Conservation (phyloP, 2,329 filamentous ascomycete species). For the Sphaerulina musiva region DNA sequence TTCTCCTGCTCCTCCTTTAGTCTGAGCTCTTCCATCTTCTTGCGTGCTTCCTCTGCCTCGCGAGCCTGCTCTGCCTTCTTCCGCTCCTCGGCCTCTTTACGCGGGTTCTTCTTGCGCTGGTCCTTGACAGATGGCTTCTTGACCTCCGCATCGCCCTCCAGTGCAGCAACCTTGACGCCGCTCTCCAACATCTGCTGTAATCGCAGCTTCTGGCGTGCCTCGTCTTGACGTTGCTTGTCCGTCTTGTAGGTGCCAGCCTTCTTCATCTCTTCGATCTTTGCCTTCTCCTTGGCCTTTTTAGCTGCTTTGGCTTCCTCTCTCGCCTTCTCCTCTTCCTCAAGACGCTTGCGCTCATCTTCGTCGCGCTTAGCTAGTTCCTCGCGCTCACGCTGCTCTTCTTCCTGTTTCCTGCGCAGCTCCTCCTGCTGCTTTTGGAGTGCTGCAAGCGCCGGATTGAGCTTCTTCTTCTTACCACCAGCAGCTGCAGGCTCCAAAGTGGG, state of each 20-base stretch:
- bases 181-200: conserved; percentile 79
- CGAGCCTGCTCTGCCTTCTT: conserved; percentile 35
- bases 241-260: conserved; percentile 81
- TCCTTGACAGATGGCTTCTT: conserved; percentile 76
- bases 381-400: conserved; percentile 50
- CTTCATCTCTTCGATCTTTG: conserved; percentile 79
- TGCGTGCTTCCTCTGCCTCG: conserved; percentile 49
- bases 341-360: conserved; percentile 57
- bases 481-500: conserved; percentile 38
- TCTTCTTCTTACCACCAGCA: conserved; percentile 73
- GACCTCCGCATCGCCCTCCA: conserved; percentile 65
- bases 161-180: conserved; percentile 53
- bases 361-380: conserved; percentile 61
- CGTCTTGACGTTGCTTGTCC: conserved; percentile 77
- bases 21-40: conserved; percentile 50
- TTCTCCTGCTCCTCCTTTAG: conserved; percentile 61
- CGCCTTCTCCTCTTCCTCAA: conserved; percentile 64
- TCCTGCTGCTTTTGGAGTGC: conserved; percentile 78
- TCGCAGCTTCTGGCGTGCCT: conserved; percentile 70
- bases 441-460: conserved; percentile 67
- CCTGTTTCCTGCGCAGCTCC: conserved; percentile 62
- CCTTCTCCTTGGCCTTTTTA: conserved; percentile 82
- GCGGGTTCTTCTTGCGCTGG: conserved; percentile 64
- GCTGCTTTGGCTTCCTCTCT: conserved; percentile 66
- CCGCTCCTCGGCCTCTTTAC: conserved; percentile 53